Conservation (phyloP, 345 rosid species). For the Populus alba region DNA sequence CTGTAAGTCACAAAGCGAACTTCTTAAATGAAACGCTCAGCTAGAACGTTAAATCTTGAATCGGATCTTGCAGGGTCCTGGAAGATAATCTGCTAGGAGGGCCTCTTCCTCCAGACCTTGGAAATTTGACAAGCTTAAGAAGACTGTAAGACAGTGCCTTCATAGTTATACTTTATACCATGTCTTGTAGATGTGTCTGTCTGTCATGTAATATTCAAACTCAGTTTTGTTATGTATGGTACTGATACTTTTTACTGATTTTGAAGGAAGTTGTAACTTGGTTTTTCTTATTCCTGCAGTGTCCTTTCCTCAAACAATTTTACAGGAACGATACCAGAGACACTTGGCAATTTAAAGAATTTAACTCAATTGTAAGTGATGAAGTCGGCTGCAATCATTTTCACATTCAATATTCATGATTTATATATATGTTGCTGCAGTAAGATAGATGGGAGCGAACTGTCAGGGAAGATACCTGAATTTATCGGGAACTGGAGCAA, state of each 20-base stretch:
- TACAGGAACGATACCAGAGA: constrained; percentile 66
- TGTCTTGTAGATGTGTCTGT: too few species aligned
- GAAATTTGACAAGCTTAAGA: constrained; percentile 46
- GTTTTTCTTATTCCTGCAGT: constrained; percentile 26
- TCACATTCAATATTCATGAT: neutral
- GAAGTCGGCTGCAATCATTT: neutral
- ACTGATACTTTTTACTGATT: neutral
- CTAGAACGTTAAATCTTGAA: neutral
- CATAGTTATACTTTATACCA: neutral
- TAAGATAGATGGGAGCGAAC: constrained; percentile 68
- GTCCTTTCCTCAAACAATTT: constrained; percentile 71
- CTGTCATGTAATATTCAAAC: too few species aligned
- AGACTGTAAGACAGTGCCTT: constrained; percentile 45
- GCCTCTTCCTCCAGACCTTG: constrained; percentile 54
- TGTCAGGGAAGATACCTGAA: constrained; percentile 75
- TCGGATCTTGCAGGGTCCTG: constrained; percentile 45
- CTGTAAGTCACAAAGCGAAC: constrained; percentile 46
- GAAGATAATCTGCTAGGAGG: constrained; percentile 64
- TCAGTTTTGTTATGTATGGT: too few species aligned
- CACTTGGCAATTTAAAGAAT: constrained; percentile 57
- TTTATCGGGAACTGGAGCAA: constrained; percentile 78
- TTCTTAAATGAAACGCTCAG: neutral
- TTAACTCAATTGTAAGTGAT: constrained; percentile 67
- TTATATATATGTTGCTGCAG: constrained; percentile 26
- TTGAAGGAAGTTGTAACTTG: neutral